Percentiles rank a stretch among this genome's conserved stretches.
Conservation (phyloP, 805 yeast species). For the Cyberlindnera subsufficiens region DNA sequence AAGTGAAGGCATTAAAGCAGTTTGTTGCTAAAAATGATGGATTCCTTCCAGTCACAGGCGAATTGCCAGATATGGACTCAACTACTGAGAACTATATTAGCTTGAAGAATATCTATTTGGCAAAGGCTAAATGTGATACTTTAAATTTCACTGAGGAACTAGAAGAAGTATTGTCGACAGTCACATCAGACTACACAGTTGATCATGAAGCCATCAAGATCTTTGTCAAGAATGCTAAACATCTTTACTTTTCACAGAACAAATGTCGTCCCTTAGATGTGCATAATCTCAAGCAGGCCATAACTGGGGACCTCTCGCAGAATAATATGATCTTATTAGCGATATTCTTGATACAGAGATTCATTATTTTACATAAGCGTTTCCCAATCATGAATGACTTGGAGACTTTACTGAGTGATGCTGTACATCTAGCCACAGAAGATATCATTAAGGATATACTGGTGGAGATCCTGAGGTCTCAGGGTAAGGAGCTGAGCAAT, state of each 20-base stretch:
- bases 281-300: slow-evolving; percentile 4
- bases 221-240: slow-evolving; percentile 61
- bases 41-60: slow-evolving; percentile 66
- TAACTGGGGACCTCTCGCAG: not conserved
- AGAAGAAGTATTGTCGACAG: slow-evolving; percentile 8
- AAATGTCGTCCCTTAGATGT: slow-evolving; percentile 2
- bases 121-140: slow-evolving; percentile 48
- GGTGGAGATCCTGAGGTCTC: slow-evolving; percentile 34
- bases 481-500: slow-evolving; percentile 47
- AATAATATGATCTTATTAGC: slow-evolving; percentile 14
- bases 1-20: slow-evolving; percentile 44
- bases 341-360: slow-evolving; percentile 7
- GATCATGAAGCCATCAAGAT: slow-evolving; percentile 29
- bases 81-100: slow-evolving; percentile 55
- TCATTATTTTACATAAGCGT: not conserved
- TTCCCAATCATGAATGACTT: slow-evolving; percentile 7
- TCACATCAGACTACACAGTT: not conserved
- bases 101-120: slow-evolving; percentile 52
- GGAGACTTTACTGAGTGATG: no score
- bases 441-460: slow-evolving; percentile 29
- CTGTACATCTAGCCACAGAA: slow-evolving; percentile 10
- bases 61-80: slow-evolving; percentile 85
- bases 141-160: slow-evolving; percentile 32
- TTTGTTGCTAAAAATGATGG: slow-evolving; percentile 38
- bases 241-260: slow-evolving; percentile 25